Evolutionary conservation across 495 filamentous ascomycete genomes (phyloP), one percentile per base, ranked within the genome.

Genomic region (Talaromyces trachyspermus): DNA sequence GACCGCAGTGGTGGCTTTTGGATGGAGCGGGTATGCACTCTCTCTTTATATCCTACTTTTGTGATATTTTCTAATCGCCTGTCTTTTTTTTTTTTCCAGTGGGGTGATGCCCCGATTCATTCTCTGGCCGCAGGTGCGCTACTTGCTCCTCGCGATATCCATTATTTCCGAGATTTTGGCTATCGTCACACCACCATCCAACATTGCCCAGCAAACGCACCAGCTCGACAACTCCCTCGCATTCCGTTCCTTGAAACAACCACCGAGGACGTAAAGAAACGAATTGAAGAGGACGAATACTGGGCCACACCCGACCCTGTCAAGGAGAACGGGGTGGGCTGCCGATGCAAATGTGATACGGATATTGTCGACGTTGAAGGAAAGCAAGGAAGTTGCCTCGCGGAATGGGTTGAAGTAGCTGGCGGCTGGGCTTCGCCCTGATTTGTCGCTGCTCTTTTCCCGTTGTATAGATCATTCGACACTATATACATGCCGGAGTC

Each of bases 121-220:
- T 99, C 92, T 22, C 85, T 99, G 25, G 92, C 94, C 9, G 89
- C 94, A 26, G 92, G 92, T 55, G 83, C 83, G 37, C 81, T 99
- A 35, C 77, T 99, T 41, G 71, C 79, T 3, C 85, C 88, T 15
- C 61, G 68, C 36, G 89, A 97, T 60, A 89, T 99, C 55, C 92
- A 98, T 64, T 98, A 98, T 68, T 98, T 98, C 86, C 89, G 92
- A 56, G 92, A 98, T 62, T 94, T 98, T 70, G 92, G 92, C 43
- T 98, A 98, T 67, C 81, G 92, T 51, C 92, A 98, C 65, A 98
- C 92, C 14, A 98, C 92, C 15, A 98, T 98, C 63, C 92, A 97
- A 66, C 92, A 98, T 69, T 98, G 92, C 62, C 92, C 92, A 1
- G 89, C 89, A 42, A 99, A 99, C 64, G 94, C 94, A 9, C 92